These are phyloP conservation scores for Acer yangbiense DNA, from an alignment of 345 rosid species.

Conservation along the genomic window DNA sequence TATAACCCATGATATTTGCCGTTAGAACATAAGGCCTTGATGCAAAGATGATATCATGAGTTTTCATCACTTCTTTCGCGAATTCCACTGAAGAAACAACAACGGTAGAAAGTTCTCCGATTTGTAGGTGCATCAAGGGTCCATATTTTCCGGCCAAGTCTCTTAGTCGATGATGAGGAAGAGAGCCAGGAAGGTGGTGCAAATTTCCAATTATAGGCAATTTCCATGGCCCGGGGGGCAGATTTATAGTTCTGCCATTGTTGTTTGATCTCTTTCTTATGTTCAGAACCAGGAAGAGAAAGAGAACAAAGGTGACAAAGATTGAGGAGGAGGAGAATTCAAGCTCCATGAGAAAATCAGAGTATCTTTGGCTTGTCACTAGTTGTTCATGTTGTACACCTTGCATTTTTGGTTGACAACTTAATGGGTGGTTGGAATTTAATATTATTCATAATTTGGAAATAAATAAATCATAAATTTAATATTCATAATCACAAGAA, in stretches of 20 bases:
- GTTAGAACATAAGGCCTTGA: slow-evolving; percentile 21
- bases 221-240: neutral
- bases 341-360: too few species aligned
- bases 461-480: too few species aligned
- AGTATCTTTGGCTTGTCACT: too few species aligned
- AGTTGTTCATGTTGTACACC: too few species aligned
- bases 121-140: slow-evolving; percentile 24
- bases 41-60: slow-evolving; percentile 29
- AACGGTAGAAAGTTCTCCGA: slow-evolving; percentile 25
- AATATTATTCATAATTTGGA: too few species aligned
- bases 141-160: slow-evolving; percentile 24
- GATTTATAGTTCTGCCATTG: too few species aligned
- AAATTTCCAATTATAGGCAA: slow-evolving; percentile 40
- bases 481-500: too few species aligned
- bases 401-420: too few species aligned
- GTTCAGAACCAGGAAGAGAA: neutral
- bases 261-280: too few species aligned
- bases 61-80: slow-evolving; percentile 38
- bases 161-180: slow-evolving; percentile 23
- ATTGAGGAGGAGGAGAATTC: too few species aligned
- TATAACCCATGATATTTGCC: neutral
- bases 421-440: too few species aligned
- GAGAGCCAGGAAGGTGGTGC: slow-evolving; percentile 24
- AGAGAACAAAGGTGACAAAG: too few species aligned
- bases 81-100: slow-evolving; percentile 30